Base-by-base conservation (phyloP, 2,329 filamentous ascomycete genomes). In the Trematosphaeria pertusa region DNA sequence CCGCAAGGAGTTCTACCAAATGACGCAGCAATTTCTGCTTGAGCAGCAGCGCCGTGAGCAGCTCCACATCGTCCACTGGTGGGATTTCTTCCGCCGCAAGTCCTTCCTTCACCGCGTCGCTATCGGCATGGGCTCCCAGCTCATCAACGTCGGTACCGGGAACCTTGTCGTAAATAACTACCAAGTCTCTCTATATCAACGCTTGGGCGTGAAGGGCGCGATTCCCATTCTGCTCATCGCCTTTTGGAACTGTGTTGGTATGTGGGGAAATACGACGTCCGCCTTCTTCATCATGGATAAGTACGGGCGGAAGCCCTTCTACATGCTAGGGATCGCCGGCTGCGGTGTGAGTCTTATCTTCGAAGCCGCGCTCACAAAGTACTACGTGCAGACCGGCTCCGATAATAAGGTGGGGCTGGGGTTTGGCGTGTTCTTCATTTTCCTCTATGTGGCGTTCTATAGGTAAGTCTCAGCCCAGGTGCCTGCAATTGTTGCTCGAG, bases 401-500 rank as follows among this genome's bases (percentile, higher is more conserved):
- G 38, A 31, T 8, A 56, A 58, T 28, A 45, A 39, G 14, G 46
- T 48, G 24, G 54, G 54, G 7, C 31, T 56, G 17, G 52, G 48
- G 14, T 52, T 53, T 31, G 46, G 48, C 7, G 45, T 56, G 2
- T 46, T 46, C 30, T 58, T 58, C 41, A 55, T 58, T 19, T 55
- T 52, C 43, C 32, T 52, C 11, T 54, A 48, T 28, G 33, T 41
- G 11, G 47, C 42, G 3, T 54, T 49, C 17, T 49, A 52, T 10
- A 34, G 28, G n/a, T n/a, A n/a, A n/a, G n/a, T n/a, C n/a, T n/a
- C n/a, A n/a, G n/a, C n/a, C n/a, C n/a, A n/a, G n/a, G n/a, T n/a
- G n/a, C n/a, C n/a, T n/a, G n/a, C n/a, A n/a, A n/a, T n/a, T n/a
- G n/a, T n/a, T n/a, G n/a, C n/a, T n/a, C n/a, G n/a, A n/a, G n/a